Evolutionary conservation across 2,329 filamentous ascomycete genomes (phyloP).

Genomic region (Ophiostoma ips): DNA sequence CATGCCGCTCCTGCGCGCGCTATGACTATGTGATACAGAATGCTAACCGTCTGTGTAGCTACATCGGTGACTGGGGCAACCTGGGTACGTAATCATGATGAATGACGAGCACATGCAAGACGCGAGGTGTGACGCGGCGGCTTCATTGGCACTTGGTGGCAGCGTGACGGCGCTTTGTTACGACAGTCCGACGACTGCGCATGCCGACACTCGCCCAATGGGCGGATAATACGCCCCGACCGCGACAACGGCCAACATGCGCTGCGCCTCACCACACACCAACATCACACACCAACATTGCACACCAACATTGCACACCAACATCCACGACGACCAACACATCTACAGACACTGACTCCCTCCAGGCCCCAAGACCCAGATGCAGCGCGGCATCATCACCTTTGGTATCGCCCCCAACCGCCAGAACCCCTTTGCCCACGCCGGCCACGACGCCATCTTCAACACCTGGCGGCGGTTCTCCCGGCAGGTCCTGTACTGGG

Average conservation of each 20-base stretch:
- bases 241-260: too few relatives aligned
- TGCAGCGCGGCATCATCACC: constrained; percentile 47
- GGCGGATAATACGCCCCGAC: too few relatives aligned
- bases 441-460: constrained; percentile 73
- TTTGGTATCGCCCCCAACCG: constrained; percentile 79
- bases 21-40: too few relatives aligned
- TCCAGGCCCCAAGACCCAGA: constrained; percentile 13
- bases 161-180: too few relatives aligned
- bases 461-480: constrained; percentile 84
- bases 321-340: too few relatives aligned
- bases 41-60: too few relatives aligned
- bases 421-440: constrained; percentile 73
- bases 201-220: too few relatives aligned
- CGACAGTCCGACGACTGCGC: too few relatives aligned
- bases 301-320: not conserved
- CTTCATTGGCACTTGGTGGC: too few relatives aligned
- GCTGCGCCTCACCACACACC: too few relatives aligned
- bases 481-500: constrained; percentile 77
- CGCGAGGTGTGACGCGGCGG: too few relatives aligned
- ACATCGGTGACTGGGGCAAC: constrained; percentile 59
- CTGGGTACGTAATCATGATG: constrained; percentile 45
- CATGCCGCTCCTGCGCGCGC: too few relatives aligned
- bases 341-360: not conserved
- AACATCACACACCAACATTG: not conserved
- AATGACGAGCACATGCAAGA: not conserved